These are phyloP conservation scores for Diplocarpon rosae DNA, from an alignment of 2,329 filamentous ascomycete genomes.

Conservation along the genomic window DNA sequence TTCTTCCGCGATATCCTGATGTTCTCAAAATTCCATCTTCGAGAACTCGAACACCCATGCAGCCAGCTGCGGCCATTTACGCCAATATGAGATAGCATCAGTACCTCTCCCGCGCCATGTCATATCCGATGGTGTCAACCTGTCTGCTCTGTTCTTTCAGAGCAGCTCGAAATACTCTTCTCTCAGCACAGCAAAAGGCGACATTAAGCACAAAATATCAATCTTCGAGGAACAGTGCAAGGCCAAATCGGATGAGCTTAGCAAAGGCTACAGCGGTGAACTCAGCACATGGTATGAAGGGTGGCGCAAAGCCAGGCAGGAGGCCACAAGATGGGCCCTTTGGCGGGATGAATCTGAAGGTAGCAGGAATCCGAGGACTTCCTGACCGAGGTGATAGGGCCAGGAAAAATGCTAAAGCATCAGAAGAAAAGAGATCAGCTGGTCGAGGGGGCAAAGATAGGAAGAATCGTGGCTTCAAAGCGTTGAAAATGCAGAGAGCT, in stretches of 20 bases:
- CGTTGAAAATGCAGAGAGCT: conserved; percentile 85
- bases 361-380: conserved; percentile 33
- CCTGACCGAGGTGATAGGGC: conserved; percentile 25
- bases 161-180: conserved; percentile 8
- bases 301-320: conserved; percentile 23
- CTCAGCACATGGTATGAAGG: conserved; percentile 5
- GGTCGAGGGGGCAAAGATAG: conserved; percentile 26
- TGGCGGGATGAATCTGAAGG: conserved; percentile 46
- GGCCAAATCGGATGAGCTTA: conserved; percentile 22
- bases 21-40: not conserved
- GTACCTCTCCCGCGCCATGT: conserved; percentile 12
- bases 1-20: conserved; percentile 1
- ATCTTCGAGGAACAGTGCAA: conserved; percentile 4
- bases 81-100: conserved; percentile 8
- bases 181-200: conserved; percentile 20
- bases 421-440: not conserved
- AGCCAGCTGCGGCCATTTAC: not conserved
- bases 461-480: conserved; percentile 45
- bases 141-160: conserved; percentile 24
- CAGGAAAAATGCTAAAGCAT: not conserved
- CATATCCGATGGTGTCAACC: conserved; percentile 18
- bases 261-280: conserved; percentile 18
- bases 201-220: conserved; percentile 17
- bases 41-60: not conserved
- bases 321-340: conserved; percentile 42